Conservation (phyloP, 2,329 filamentous ascomycete genomes). For the Penicillium sp. region DNA sequence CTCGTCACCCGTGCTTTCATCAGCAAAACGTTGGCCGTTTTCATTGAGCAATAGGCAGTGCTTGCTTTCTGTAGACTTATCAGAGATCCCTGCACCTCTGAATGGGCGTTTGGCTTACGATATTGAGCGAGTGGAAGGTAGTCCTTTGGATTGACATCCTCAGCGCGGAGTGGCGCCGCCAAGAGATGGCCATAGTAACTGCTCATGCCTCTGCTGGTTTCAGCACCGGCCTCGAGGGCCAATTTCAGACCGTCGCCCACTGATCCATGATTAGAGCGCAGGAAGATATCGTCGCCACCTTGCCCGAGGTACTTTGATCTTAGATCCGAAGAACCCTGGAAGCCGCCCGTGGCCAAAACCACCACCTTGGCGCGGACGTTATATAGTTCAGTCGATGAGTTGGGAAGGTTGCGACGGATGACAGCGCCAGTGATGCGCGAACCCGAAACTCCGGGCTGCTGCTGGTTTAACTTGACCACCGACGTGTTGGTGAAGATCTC, state of each 20-base stretch:
- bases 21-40: slow-evolving; percentile 23
- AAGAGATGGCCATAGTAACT: slow-evolving; percentile 32
- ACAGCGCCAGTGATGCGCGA: slow-evolving; percentile 27
- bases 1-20: slow-evolving; percentile 30
- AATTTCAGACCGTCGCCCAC: slow-evolving; percentile 29
- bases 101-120: slow-evolving; percentile 13
- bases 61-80: slow-evolving; percentile 23
- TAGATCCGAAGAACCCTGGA: slow-evolving; percentile 24
- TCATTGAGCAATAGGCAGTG: slow-evolving; percentile 28
- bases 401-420: slow-evolving; percentile 10
- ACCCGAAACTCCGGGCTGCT: slow-evolving; percentile 20
- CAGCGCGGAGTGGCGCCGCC: slow-evolving; percentile 24
- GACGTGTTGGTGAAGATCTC: slow-evolving; percentile 22
- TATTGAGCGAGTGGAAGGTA: slow-evolving; percentile 30
- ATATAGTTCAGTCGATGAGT: slow-evolving; percentile 8
- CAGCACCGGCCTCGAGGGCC: slow-evolving; percentile 25
- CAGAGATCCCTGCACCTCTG: not conserved
- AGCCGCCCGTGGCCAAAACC: slow-evolving; percentile 30
- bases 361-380: slow-evolving; percentile 22
- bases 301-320: slow-evolving; percentile 25
- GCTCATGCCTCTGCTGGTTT: slow-evolving; percentile 28
- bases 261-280: slow-evolving; percentile 28
- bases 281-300: slow-evolving; percentile 30
- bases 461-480: slow-evolving; percentile 26
- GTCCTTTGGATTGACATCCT: slow-evolving; percentile 26